Evolutionary conservation across 2,329 filamentous ascomycete genomes (phyloP).

Genomic region (Fusarium coffeatum): DNA sequence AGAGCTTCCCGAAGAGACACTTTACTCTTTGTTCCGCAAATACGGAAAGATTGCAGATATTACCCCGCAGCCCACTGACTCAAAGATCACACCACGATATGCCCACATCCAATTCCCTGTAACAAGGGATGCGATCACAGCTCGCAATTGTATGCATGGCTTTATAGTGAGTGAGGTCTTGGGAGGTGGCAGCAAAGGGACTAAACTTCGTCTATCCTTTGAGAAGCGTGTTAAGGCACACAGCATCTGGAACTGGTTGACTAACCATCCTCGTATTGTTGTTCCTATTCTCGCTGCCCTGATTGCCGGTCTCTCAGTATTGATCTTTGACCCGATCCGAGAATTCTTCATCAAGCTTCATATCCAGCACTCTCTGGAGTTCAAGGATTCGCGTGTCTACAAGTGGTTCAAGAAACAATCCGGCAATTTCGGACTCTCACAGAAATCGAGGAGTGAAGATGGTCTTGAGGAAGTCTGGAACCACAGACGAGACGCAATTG

Average conservation of each 20-base stretch:
- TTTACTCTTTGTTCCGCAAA: conserved; percentile 87
- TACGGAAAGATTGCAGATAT: conserved; percentile 95
- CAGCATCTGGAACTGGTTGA: conserved; percentile 88
- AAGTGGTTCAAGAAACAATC: conserved; percentile 78
- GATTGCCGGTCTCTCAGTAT: conserved; percentile 83
- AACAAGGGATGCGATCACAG: conserved; percentile 83
- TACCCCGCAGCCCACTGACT: conserved; percentile 82
- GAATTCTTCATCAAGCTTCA: conserved; percentile 93
- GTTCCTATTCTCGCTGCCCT: conserved; percentile 85
- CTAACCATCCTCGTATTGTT: conserved; percentile 86
- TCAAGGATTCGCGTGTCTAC: conserved; percentile 78
- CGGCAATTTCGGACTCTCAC: conserved; percentile 72
- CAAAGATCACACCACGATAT: conserved; percentile 84
- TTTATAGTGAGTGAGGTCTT: conserved; percentile 74
- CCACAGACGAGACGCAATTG: conserved; percentile 83
- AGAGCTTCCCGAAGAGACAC: conserved; percentile 85
- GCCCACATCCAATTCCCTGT: conserved; percentile 82
- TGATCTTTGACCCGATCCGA: conserved; percentile 92
- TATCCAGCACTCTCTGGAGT: conserved; percentile 79
- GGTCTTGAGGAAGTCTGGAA: conserved; percentile 87
- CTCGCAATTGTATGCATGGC: conserved; percentile 92
- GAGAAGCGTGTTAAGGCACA: conserved; percentile 81
- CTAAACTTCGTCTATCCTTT: conserved; percentile 83
- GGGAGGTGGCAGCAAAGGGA: conserved; percentile 81
- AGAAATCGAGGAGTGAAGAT: conserved; percentile 70